A percentile compares a stretch with the other conserved stretches of the same genome.
phyloP scores from a whole-genome alignment of 164 flowering plant species.

The Sedum album region DNA sequence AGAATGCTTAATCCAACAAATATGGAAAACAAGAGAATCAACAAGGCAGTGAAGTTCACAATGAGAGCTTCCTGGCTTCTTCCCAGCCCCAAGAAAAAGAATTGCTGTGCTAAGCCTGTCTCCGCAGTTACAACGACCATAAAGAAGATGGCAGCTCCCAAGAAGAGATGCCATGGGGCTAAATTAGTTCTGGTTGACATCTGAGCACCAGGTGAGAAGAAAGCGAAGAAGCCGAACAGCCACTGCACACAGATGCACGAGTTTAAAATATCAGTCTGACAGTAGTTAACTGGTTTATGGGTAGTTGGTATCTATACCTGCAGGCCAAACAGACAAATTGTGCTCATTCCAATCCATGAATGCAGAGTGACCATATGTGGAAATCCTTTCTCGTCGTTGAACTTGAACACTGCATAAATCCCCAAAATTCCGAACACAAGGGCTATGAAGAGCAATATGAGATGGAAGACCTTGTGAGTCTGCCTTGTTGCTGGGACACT shows the following conservation, averaged over 20 bases:
- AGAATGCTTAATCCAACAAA: conserved; percentile 33
- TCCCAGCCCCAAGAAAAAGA: conserved; percentile 12
- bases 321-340: conserved; percentile 47
- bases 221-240: conserved; percentile 40
- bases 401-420: conserved; percentile 48
- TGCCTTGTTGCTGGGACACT: conserved; percentile 30
- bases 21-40: conserved; percentile 45
- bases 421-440: conserved; percentile 53
- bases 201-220: conserved; percentile 37
- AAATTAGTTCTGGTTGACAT: conserved; percentile 25
- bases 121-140: conserved; percentile 40
- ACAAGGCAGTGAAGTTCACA: conserved; percentile 54
- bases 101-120: conserved; percentile 33
- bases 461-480: conserved; percentile 30
- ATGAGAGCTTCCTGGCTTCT: conserved; percentile 36
- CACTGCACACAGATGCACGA: conserved; percentile 34
- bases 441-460: conserved; percentile 36
- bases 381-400: conserved; percentile 24
- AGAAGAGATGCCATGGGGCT: conserved; percentile 54
- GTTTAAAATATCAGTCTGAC: too few species aligned
- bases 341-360: conserved; percentile 69
- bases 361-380: conserved; percentile 42
- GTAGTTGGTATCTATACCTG: conserved; percentile 35
- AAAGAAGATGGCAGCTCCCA: conserved; percentile 46
- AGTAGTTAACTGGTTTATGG: too few species aligned